Percentiles rank a stretch among this genome's conserved stretches.
Conservation (phyloP, 495 filamentous ascomycete species). For the Oleoguttula mirabilis region DNA sequence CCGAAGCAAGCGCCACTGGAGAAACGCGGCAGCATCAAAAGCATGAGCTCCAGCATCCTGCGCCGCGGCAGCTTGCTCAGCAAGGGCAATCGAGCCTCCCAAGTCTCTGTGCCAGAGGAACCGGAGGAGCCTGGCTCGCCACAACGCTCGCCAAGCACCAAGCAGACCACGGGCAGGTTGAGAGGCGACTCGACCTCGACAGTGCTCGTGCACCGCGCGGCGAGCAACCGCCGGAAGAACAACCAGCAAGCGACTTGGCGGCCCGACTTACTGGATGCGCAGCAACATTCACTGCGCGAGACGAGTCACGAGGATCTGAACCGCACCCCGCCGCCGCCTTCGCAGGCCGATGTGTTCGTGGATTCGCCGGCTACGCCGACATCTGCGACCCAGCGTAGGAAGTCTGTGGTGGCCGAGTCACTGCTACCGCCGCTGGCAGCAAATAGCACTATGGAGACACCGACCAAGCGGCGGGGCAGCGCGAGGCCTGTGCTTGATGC, state of each 20-base stretch:
- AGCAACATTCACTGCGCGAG: slow-evolving; percentile 5
- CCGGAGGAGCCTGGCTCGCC: neutral
- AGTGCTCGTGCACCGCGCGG: slow-evolving; percentile 18
- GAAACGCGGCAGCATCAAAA: slow-evolving; percentile 16
- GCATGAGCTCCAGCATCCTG: slow-evolving; percentile 10
- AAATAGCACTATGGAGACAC: neutral
- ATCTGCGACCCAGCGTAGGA: too few relatives aligned
- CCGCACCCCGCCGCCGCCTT: neutral
- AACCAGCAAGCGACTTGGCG: slow-evolving; percentile 16
- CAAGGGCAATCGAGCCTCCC: slow-evolving; percentile 9
- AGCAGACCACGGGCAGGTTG: slow-evolving; percentile 3
- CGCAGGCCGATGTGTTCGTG: neutral
- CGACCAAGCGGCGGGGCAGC: neutral
- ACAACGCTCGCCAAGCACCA: neutral
- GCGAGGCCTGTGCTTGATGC: neutral
- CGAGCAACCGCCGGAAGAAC: slow-evolving; percentile 14
- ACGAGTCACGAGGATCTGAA: slow-evolving; percentile 3
- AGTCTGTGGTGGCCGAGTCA: too few relatives aligned
- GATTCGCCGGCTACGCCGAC: neutral
- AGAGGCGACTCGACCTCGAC: slow-evolving; percentile 13
- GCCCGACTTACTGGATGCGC: slow-evolving; percentile 9
- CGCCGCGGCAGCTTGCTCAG: slow-evolving; percentile 8
- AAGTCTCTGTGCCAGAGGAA: slow-evolving; percentile 12
- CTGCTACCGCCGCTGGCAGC: neutral
- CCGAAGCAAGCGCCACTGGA: slow-evolving; percentile 4